Evolutionary conservation across 352 stramenopile genomes (phyloP).

Genomic region (Discostella stelligera): DNA sequence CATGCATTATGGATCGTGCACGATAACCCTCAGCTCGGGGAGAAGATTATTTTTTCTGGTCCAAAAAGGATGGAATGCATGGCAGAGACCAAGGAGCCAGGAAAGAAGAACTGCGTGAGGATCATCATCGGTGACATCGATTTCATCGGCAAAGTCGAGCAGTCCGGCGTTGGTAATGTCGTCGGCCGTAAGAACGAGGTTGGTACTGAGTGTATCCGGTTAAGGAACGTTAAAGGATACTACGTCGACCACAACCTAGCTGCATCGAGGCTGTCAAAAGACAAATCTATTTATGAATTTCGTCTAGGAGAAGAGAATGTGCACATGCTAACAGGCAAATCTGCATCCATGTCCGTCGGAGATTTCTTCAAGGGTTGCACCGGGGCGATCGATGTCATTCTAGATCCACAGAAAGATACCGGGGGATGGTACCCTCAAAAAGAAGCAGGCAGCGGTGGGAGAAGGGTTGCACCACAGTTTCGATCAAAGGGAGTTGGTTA

Average conservation of each 20-base stretch:
- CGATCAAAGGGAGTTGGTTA: constrained; percentile 69
- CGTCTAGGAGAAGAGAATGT: constrained; percentile 47
- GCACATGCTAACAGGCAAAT: constrained; percentile 48
- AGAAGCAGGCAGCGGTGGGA: constrained; percentile 44
- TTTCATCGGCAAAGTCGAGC: constrained; percentile 53
- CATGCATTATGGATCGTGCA: constrained; percentile 68
- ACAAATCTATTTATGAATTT: constrained; percentile 62
- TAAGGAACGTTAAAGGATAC: constrained; percentile 51
- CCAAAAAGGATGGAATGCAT: constrained; percentile 54
- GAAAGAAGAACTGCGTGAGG: constrained; percentile 48
- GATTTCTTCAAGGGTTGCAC: constrained; percentile 63
- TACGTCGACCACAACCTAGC: constrained; percentile 49
- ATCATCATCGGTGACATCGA: constrained; percentile 63
- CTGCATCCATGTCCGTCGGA: constrained; percentile 36
- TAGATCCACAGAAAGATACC: constrained; percentile 57
- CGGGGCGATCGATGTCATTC: constrained; percentile 62
- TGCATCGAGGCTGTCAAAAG: constrained; percentile 42
- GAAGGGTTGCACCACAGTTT: constrained; percentile 71
- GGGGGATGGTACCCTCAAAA: constrained; percentile 58
- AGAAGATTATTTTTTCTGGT: constrained; percentile 49
- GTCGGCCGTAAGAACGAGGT: constrained; percentile 27
- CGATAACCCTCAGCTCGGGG: constrained; percentile 60
- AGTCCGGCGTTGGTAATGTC: constrained; percentile 28
- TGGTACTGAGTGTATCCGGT: constrained; percentile 52
- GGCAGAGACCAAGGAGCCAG: constrained; percentile 64